Evolutionary conservation across 106 monocot species (phyloP).

Genomic region (Dioscorea dumetorum): DNA sequence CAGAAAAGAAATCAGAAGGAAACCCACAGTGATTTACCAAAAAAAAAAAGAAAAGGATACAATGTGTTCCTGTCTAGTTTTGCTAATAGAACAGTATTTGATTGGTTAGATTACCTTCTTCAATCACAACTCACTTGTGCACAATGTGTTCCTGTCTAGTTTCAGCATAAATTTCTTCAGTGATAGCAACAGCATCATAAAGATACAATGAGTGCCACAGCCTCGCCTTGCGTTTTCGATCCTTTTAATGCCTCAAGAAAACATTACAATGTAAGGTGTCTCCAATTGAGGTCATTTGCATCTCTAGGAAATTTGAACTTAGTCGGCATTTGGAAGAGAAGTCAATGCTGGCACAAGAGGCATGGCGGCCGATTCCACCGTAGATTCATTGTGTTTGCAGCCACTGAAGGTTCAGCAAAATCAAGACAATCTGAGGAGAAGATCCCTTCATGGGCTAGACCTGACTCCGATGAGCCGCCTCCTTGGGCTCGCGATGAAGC

Average conservation of each 20-base stretch:
- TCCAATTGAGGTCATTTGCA: constrained; percentile 7
- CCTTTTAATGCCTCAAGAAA: not conserved
- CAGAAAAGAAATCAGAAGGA: no score
- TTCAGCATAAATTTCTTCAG: no score
- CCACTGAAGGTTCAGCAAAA: constrained; percentile 54
- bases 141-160: no score
- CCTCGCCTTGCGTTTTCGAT: no score
- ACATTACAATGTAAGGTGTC: constrained; percentile 1
- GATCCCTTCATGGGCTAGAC: constrained; percentile 80
- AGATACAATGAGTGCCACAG: no score
- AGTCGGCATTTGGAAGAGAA: not conserved
- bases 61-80: no score
- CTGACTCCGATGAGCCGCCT: constrained; percentile 80
- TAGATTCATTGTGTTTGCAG: constrained; percentile 32
- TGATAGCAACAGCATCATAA: no score
- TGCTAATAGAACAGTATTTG: no score
- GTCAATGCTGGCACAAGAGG: not conserved
- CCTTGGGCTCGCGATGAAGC: constrained; percentile 76
- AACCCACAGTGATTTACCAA: no score
- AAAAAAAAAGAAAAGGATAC: no score
- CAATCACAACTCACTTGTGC: no score
- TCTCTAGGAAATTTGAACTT: not conserved
- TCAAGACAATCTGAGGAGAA: constrained; percentile 63
- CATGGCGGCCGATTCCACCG: not conserved
- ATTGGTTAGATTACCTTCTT: no score